Base-by-base conservation (phyloP, 805 yeast genomes). In the Schwanniomyces pseudopolymorphus region DNA sequence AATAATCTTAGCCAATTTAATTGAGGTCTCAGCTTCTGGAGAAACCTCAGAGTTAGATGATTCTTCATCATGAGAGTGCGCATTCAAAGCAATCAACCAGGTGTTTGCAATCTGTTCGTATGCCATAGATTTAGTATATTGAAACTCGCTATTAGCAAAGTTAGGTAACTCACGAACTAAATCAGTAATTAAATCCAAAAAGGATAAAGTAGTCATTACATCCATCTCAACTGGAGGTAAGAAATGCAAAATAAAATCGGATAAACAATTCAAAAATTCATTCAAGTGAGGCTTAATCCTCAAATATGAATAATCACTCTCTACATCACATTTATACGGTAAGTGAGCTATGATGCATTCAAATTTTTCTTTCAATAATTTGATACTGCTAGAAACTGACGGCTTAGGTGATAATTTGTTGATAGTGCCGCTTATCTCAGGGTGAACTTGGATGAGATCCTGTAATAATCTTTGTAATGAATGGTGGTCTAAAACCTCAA, bases 311-410 rank as follows among this genome's bases (percentile, higher is more conserved):
- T 89, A 89, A 62, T 89, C 96, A 40, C 86, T 80, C 31, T 78
- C 72, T 8, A 77, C 72, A 55, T 87, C 90, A 51, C 88, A 89
- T 53, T 84, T 83, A 62, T 86, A 88, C 1, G 96, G 96, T 52
- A 89, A 64, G 48, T 77, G 74, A 8, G 62, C 61, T 17, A 67
- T 55, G 22, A 87, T 78, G 4, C 58, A 59, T 17, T 72, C 60
- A 40, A 78, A 67, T 56, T 82, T 80, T 5, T 59, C 55, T 33
- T 68, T 61, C 43, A 89, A 69, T 36, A 80, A 69, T 9, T 65
- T 70, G 8, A 85, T 60, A 5, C 87, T 77, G 46, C 77, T 74
- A 10, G 70, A 62, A 3, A 81, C 74, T 0, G 83, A 70, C 13
- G 90, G 82, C 42, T 71, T 72, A 21, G 91, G 89, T 0, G 87